A percentile compares a stretch with the other conserved stretches of the same genome.
Conservation (phyloP, 805 yeast genomes). For the Suhomyces sp. region DNA sequence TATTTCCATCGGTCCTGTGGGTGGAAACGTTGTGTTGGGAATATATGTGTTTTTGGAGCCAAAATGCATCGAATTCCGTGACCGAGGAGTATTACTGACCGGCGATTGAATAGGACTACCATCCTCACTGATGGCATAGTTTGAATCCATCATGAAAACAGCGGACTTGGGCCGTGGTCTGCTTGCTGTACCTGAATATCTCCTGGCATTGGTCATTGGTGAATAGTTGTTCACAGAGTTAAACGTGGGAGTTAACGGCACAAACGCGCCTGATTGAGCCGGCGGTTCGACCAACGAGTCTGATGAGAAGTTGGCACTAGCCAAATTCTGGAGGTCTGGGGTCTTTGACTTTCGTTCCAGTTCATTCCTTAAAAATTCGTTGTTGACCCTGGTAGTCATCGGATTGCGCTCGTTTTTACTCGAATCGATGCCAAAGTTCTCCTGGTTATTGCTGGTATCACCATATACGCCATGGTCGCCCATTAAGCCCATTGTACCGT, state of each 20-base stretch:
- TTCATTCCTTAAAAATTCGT: no score
- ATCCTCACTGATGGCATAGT: conserved; percentile 29
- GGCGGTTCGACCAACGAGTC: conserved; percentile 24
- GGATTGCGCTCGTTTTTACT: no score
- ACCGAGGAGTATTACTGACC: conserved; percentile 18
- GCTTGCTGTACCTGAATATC: conserved; percentile 8
- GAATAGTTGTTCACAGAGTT: conserved; percentile 9
- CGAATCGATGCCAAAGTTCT: no score
- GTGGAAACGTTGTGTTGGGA: conserved; percentile 21
- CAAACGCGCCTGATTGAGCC: not conserved
- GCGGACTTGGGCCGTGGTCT: conserved; percentile 39
- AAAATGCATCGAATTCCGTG: conserved; percentile 21
- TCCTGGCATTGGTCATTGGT: conserved; percentile 3
- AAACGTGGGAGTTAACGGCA: conserved; percentile 9
- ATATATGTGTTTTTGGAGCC: conserved; percentile 10
- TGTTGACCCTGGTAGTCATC: no score
- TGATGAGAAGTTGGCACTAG: conserved; percentile 41
- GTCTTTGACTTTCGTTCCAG: no score
- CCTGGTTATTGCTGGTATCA: no score
- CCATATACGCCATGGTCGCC: no score
- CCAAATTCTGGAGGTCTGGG: conserved; percentile 30
- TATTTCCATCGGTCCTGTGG: conserved; percentile 16
- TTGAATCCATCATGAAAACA: conserved; percentile 29
- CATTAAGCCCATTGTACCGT: no score
- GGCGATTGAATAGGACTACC: conserved; percentile 18